phyloP scores from a whole-genome alignment of 139 green algal species.

The Trebouxia sp. region DNA sequence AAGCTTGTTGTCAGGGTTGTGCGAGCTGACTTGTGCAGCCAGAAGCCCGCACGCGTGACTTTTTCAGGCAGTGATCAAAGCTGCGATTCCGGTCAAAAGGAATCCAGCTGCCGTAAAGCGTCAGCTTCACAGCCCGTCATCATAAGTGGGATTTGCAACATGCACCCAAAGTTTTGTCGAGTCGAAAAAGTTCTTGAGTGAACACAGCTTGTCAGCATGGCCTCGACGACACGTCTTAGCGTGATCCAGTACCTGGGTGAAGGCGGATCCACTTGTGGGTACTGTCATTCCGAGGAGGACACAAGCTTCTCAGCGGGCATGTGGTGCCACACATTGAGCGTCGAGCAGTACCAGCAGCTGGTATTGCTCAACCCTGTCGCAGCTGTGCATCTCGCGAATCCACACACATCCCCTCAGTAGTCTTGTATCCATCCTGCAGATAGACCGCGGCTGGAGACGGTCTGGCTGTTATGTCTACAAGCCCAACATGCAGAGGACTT shows the following conservation, averaged over 20 bases:
- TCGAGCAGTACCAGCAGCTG: constrained; percentile 2
- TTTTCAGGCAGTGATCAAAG: too few species aligned
- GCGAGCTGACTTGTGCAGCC: too few species aligned
- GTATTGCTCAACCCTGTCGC: not conserved
- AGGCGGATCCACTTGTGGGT: not conserved
- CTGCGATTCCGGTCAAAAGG: too few species aligned
- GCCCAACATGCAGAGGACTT: constrained; percentile 42
- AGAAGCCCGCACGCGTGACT: too few species aligned
- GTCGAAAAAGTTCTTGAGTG: too few species aligned
- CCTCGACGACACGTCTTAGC: not conserved
- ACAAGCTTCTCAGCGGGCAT: constrained; percentile 8
- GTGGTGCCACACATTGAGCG: constrained; percentile 6
- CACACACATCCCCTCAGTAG: not conserved
- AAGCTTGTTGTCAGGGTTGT: too few species aligned
- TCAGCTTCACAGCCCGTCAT: too few species aligned
- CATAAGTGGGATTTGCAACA: too few species aligned
- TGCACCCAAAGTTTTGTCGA: too few species aligned
- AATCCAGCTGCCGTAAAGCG: too few species aligned
- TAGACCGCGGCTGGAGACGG: constrained; percentile 51
- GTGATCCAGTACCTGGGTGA: not conserved
- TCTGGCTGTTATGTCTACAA: constrained; percentile 54
- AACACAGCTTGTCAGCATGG: not conserved
- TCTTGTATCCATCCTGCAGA: not conserved
- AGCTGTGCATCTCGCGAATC: not conserved
- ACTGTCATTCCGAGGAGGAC: not conserved